Evolutionary conservation across 306 rosid genomes (phyloP), one percentile per base, ranked within the genome.

Genomic region (Ormosia semicastrata): DNA sequence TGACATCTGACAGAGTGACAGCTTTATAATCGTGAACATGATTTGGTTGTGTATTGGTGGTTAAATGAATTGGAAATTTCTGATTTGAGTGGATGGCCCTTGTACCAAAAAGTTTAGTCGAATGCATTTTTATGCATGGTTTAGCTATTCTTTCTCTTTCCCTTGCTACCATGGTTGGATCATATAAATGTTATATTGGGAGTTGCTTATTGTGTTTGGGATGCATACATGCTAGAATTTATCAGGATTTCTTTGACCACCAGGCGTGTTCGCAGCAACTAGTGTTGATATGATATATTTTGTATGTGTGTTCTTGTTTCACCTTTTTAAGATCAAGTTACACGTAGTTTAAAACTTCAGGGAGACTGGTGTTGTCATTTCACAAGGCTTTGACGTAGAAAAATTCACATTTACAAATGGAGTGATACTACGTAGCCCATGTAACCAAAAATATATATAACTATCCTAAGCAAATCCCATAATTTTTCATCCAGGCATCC

Each of bases 51-150:
- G 49, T 41, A 49, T 79, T 62, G 72, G 29, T 39, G 49, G 44
- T 71, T 73, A 44, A 17, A 8, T 62, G 85, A 11, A 60, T 66
- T 60, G 50, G 46, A 57, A 75, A 80, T 30, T 53, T 37, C 59
- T 50, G 6, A 57, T 37, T 76, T 62, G 53, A 54, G 65, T 64
- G 64, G 43, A 43, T 75, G 13, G 0, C 83, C 24, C 60, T 53
- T 33, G 76, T 69, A 70, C 49, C 57, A 40, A 66, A 67, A 67
- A 29, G 50, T 40, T 56, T 43, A 43, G 10, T 65, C 54, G 33
- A 54, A 66, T 82, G 63, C 56, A 34, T 70, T 68, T 74, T 34
- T 34, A 47, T 69, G 78, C 49, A 47, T 69, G 50, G 10, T 15
- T 65, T n/a, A 66, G 15, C 36, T 69, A 7, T 70, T 70, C 9